A percentile compares a stretch with the other conserved stretches of the same genome.
Evolutionary conservation across 2,329 filamentous ascomycete species (phyloP).

Genomic region (Orbilia javanica): DNA sequence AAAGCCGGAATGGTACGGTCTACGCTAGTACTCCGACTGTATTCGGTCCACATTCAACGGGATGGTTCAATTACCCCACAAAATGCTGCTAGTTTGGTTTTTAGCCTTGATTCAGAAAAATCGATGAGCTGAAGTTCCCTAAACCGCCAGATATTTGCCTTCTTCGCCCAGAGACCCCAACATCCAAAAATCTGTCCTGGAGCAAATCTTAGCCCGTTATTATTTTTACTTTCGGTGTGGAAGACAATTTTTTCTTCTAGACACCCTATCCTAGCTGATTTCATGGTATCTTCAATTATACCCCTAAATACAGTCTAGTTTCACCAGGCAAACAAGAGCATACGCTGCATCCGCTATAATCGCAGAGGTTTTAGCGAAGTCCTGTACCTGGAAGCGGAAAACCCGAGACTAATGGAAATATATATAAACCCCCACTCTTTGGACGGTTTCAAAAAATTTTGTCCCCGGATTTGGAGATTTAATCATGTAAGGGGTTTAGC

Average conservation of each 20-base stretch:
- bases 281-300: background rate
- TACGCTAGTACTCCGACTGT: slow-evolving; percentile 26
- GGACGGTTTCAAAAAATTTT: slow-evolving; percentile 8
- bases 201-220: too few relatives aligned
- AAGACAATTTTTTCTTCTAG: slow-evolving; percentile 2
- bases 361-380: slow-evolving; percentile 19
- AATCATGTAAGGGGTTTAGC: slow-evolving; percentile 48
- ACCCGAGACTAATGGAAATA: slow-evolving; percentile 22
- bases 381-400: slow-evolving; percentile 42
- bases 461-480: slow-evolving; percentile 53
- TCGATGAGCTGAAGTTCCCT: background rate
- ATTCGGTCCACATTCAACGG: slow-evolving; percentile 18
- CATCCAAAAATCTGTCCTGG: background rate
- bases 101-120: slow-evolving; percentile 25
- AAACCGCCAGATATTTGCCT: slow-evolving; percentile 13
- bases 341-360: slow-evolving; percentile 55
- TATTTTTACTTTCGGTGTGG: too few relatives aligned
- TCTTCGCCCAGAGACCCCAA: background rate
- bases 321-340: background rate
- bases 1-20: slow-evolving; percentile 20
- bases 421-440: slow-evolving; percentile 36
- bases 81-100: slow-evolving; percentile 25
- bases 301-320: slow-evolving; percentile 1
- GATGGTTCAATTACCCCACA: slow-evolving; percentile 15
- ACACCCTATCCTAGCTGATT: background rate